Conservation (phyloP, 2,329 filamentous ascomycete species). For the Drechslerella stenobrocha region DNA sequence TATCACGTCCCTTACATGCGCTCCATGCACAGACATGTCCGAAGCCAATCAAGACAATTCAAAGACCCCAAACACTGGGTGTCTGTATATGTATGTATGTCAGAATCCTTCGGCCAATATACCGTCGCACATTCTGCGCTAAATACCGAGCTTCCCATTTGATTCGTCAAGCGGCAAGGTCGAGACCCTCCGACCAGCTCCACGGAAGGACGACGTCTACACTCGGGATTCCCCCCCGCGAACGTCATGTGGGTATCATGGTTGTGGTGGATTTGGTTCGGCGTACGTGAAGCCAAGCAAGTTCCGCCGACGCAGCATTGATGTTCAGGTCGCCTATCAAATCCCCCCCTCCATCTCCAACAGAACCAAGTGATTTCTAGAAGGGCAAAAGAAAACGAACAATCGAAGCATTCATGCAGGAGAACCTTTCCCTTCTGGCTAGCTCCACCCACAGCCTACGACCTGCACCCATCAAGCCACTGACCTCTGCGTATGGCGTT, state of each 20-base stretch:
- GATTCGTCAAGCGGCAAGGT: background rate
- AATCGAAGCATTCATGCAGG: background rate
- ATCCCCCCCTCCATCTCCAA: background rate
- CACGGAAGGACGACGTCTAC: background rate
- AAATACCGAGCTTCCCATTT: background rate
- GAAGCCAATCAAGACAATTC: conserved; percentile 9
- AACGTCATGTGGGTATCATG: too few relatives aligned
- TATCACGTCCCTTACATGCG: conserved; percentile 5
- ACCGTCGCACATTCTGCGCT: background rate
- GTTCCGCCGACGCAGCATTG: background rate
- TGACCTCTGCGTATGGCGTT: background rate
- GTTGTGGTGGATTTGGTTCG: too few relatives aligned
- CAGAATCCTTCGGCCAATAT: conserved; percentile 4
- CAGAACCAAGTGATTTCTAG: background rate
- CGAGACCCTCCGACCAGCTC: background rate
- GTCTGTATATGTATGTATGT: background rate
- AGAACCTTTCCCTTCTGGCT: background rate
- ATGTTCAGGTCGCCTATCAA: background rate
- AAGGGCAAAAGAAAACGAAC: background rate
- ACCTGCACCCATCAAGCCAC: background rate
- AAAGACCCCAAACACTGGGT: background rate
- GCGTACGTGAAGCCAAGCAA: too few relatives aligned
- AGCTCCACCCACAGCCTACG: background rate
- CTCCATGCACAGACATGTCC: conserved; percentile 31
- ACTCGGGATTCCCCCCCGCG: too few relatives aligned